These are phyloP conservation scores for Monilinia vaccinii-corymbosi DNA, from an alignment of 2,329 filamentous ascomycete genomes.

Conservation along the genomic window DNA sequence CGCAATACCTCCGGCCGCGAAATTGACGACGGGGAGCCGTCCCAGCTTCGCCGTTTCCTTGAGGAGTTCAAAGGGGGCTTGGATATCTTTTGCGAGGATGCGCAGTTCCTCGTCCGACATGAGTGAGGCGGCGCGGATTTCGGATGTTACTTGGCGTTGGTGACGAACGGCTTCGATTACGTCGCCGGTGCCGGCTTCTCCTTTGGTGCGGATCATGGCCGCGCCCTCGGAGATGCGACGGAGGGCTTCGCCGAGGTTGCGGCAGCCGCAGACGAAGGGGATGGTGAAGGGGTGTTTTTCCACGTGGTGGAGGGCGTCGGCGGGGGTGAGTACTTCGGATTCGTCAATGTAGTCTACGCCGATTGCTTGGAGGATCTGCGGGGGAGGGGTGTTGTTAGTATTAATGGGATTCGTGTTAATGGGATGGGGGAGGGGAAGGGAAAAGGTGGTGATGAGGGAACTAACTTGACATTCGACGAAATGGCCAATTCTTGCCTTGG, in stretches of 20 bases:
- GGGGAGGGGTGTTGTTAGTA: neutral
- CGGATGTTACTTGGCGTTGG: constrained; percentile 79
- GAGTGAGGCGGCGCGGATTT: constrained; percentile 64
- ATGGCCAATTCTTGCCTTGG: constrained; percentile 95
- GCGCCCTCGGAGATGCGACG: constrained; percentile 86
- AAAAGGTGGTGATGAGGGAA: constrained; percentile 1
- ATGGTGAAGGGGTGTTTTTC: constrained; percentile 75
- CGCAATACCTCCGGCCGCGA: constrained; percentile 97
- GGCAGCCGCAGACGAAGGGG: constrained; percentile 94
- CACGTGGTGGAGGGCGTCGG: constrained; percentile 84
- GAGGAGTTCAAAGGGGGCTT: constrained; percentile 67
- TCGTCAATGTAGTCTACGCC: constrained; percentile 98
- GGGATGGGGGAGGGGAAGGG: neutral
- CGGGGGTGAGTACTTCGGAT: constrained; percentile 92
- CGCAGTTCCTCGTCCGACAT: constrained; percentile 66
- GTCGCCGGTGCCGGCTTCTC: constrained; percentile 93
- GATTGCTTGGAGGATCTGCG: constrained; percentile 81
- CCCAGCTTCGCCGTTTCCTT: constrained; percentile 81
- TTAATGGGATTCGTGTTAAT: neutral
- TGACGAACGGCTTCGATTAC: constrained; percentile 94
- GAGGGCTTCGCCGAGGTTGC: constrained; percentile 87
- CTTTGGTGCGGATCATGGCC: constrained; percentile 98
- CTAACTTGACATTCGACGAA: constrained; percentile 86
- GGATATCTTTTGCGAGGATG: constrained; percentile 72
- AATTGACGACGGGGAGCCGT: constrained; percentile 90